Percentiles rank a stretch among this genome's conserved stretches.
Conservation (phyloP, 192 early-diverging fungal genomes). For the Blastocladiella britannica region DNA sequence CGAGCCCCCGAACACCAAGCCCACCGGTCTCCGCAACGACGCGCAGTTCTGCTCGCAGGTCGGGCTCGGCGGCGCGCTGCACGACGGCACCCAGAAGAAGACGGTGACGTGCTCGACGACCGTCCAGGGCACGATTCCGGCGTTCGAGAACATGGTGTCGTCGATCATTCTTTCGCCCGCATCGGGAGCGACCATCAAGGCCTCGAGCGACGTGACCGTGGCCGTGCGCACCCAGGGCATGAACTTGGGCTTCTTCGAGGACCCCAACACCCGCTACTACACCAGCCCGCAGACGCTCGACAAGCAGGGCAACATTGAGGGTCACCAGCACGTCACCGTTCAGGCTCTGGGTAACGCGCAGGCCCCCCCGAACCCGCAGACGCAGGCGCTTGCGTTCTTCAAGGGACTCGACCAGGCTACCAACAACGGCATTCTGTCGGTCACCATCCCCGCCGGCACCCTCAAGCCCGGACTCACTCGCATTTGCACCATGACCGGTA, state of each 20-base stretch:
- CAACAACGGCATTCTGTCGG: background rate
- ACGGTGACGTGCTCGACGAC: background rate
- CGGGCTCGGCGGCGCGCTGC: background rate
- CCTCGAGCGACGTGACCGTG: background rate
- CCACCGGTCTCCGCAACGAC: background rate
- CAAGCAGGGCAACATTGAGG: background rate
- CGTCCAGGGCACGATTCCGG: background rate
- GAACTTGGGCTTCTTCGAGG: background rate
- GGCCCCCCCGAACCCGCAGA: background rate
- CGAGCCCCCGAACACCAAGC: background rate
- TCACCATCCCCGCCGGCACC: background rate
- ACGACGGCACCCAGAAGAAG: background rate
- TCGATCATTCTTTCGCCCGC: background rate
- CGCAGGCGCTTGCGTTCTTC: background rate
- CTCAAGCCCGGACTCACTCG: too few relatives aligned
- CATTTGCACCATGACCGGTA: slow-evolving; percentile 3
- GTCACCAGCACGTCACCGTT: background rate
- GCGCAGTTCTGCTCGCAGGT: background rate
- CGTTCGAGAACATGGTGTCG: background rate
- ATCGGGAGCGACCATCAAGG: background rate
- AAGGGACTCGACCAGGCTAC: background rate
- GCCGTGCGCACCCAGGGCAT: background rate
- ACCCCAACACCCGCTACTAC: background rate
- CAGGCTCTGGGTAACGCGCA: background rate
- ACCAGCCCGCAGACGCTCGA: background rate